These are phyloP conservation scores for Erythrophleum fordii DNA, from an alignment of 306 rosid species.

Conservation along the genomic window DNA sequence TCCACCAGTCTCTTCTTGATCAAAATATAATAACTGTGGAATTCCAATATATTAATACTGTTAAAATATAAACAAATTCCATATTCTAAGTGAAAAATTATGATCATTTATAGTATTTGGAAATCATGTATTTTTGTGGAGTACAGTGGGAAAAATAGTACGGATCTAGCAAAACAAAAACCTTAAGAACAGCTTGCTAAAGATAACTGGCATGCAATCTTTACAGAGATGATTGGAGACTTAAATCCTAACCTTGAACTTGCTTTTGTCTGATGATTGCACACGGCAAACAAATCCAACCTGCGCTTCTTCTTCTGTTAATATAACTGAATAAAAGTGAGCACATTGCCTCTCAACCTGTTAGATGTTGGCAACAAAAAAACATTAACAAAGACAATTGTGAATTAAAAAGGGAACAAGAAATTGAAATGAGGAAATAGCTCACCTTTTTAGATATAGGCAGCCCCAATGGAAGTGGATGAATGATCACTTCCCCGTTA, in stretches of 20 bases:
- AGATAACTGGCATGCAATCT: slow-evolving; percentile 25
- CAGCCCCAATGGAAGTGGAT: slow-evolving; percentile 73
- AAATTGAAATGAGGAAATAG: slow-evolving; percentile 9
- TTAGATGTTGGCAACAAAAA: slow-evolving; percentile 35
- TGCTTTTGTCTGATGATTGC: slow-evolving; percentile 94
- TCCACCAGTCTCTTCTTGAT: slow-evolving; percentile 84
- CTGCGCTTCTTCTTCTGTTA: slow-evolving; percentile 77
- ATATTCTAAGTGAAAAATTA: background rate
- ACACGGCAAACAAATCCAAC: slow-evolving; percentile 97
- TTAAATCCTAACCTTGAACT: slow-evolving; percentile 77
- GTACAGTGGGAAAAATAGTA: background rate
- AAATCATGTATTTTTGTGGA: slow-evolving; percentile 21
- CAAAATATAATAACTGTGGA: slow-evolving; percentile 82
- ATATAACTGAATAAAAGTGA: slow-evolving; percentile 84
- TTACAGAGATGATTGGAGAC: slow-evolving; percentile 20
- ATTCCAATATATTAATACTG: background rate
- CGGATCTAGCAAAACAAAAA: slow-evolving; percentile 6
- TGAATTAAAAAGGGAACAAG: slow-evolving; percentile 16
- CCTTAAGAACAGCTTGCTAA: background rate
- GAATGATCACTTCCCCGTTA: slow-evolving; percentile 65
- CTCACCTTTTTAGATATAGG: slow-evolving; percentile 72
- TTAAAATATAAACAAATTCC: background rate
- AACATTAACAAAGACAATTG: slow-evolving; percentile 24
- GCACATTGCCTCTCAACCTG: slow-evolving; percentile 99
- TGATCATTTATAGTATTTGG: background rate